Conservation (phyloP, 2,329 filamentous ascomycete species). For the Stemphylium vesicarium region DNA sequence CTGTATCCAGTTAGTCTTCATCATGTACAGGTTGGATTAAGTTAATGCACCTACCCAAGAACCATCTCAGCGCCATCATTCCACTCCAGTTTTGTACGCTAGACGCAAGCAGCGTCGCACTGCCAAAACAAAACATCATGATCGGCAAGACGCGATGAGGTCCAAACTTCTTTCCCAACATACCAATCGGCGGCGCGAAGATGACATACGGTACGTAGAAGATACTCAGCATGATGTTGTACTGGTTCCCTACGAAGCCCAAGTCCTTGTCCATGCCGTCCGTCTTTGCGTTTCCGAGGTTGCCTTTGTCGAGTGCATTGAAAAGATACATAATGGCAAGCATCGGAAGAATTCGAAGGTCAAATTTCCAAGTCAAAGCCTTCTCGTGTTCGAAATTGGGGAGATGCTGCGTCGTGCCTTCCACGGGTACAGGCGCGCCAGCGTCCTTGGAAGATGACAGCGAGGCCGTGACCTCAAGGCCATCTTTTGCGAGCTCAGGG, state of each 20-base stretch:
- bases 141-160: conserved; percentile 68
- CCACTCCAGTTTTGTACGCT: conserved; percentile 66
- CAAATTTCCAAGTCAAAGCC: conserved; percentile 61
- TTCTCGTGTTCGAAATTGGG: conserved; percentile 47
- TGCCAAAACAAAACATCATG: conserved; percentile 73
- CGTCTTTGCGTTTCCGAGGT: conserved; percentile 54
- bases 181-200: conserved; percentile 68
- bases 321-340: conserved; percentile 67
- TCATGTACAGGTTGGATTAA: accelerated
- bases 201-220: conserved; percentile 80
- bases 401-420: conserved; percentile 42
- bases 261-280: conserved; percentile 59
- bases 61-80: conserved; percentile 71
- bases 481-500: conserved; percentile 38
- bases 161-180: conserved; percentile 72
- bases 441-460: conserved; percentile 33
- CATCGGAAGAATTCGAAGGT: conserved; percentile 62
- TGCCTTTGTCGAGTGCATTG: conserved; percentile 49
- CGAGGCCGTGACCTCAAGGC: conserved; percentile 37
- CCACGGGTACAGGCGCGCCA: conserved; percentile 28
- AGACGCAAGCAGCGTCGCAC: conserved; percentile 66
- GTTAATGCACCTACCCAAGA: conserved; percentile 59
- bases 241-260: conserved; percentile 66
- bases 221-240: conserved; percentile 70
- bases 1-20: conserved; percentile 23